Evolutionary conservation across 176 grass and related monocot genomes (phyloP), one percentile per base, ranked within the genome.

Genomic region (Leersia perrieri): DNA sequence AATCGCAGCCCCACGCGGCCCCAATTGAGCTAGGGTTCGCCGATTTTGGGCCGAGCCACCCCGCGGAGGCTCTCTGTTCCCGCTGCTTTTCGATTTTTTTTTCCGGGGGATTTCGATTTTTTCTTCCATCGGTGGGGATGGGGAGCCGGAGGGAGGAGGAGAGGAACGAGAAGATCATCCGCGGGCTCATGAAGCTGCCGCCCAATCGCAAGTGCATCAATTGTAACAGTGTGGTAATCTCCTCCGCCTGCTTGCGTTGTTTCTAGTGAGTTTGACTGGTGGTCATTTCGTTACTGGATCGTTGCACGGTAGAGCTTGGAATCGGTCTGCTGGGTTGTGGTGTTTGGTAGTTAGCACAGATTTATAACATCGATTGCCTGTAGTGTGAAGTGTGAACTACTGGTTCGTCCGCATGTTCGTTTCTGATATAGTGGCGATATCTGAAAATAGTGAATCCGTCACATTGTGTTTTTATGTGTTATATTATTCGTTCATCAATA

Each of bases 151-250:
- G 84, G 85, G 92, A 95, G 81, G 93, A 95, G 72, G 96, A 91
- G 87, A 91, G 90, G 79, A 99, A 88, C 88, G 93, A 99, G 90
- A 99, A 93, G 92, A 99, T 99, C 63, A 95, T 99, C 44, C 85
- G 96, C 71, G 93, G 96, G 29, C 85, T 99, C 87, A 95, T 99
- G 96, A 99, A 99, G 87, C 87, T 99, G 23, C 96, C 96, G 66
- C 96, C 96, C 18, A 95, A 99, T 77, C 94, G 90, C 81, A 92
- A 90, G 87, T 99, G 92, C 88, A 91, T 99, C 47, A 99, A 99
- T 74, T 99, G 96, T 84, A 95, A 95, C 83, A 90, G 93, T 73
- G 68, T 79, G 87, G 93, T 99, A 91, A 79, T 61, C 63, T 73
- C 69, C 18, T 1, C 32, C 14, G 31, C 55, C 16, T 87, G 38